These are phyloP conservation scores for Cyclotella atomus DNA, from an alignment of 108 stramenopile genomes.

Conservation along the genomic window DNA sequence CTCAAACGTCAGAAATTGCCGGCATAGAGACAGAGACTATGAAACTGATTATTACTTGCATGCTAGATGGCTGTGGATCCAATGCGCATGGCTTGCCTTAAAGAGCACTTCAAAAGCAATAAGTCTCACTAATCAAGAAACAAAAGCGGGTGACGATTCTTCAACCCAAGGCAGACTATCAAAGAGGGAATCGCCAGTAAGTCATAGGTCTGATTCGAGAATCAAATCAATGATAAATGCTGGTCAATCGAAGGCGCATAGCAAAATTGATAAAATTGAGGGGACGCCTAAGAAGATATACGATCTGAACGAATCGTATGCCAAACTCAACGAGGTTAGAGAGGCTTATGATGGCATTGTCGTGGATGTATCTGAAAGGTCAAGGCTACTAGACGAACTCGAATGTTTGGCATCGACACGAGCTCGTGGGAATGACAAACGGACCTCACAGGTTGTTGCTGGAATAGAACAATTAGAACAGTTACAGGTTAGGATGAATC, in stretches of 20 bases:
- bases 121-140: background rate
- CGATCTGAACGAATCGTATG: slow-evolving; percentile 7
- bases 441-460: background rate
- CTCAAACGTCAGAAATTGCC: too few species aligned
- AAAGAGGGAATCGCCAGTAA: background rate
- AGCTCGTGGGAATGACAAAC: background rate
- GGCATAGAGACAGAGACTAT: too few species aligned
- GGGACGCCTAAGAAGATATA: slow-evolving; percentile 5
- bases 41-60: slow-evolving; percentile 49
- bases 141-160: slow-evolving; percentile 8
- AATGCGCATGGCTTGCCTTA: slow-evolving; percentile 77
- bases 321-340: slow-evolving; percentile 24
- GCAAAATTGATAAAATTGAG: background rate
- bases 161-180: background rate
- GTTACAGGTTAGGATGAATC: slow-evolving; percentile 5
- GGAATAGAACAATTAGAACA: background rate
- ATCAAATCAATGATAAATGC: background rate
- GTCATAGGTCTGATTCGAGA: background rate
- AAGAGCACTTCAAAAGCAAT: slow-evolving; percentile 24
- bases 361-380: slow-evolving; percentile 35
- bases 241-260: background rate
- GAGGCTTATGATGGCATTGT: slow-evolving; percentile 39
- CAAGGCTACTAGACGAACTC: slow-evolving; percentile 8
- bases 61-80: slow-evolving; percentile 82
- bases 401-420: background rate